These are phyloP conservation scores for Heteromeles arbutifolia DNA, from an alignment of 306 rosid genomes.

Conservation along the genomic window DNA sequence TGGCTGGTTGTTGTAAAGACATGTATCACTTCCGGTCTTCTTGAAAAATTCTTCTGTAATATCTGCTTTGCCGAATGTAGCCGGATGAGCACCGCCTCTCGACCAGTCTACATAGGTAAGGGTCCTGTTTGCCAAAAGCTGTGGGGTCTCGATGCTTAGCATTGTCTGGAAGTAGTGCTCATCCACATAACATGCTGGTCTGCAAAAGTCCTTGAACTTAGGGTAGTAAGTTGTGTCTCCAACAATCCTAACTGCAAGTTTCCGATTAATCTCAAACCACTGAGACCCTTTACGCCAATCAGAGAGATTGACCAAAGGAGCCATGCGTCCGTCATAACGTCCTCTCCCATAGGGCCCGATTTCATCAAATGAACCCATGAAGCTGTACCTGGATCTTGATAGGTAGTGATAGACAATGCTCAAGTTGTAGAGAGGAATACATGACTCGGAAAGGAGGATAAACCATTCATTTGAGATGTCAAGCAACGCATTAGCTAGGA, in stretches of 20 bases:
- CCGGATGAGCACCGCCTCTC: conserved; percentile 98
- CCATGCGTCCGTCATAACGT: conserved; percentile 69
- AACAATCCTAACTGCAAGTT: conserved; percentile 61
- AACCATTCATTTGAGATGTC: conserved; percentile 97
- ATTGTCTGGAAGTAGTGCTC: conserved; percentile 98
- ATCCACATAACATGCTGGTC: conserved; percentile 83
- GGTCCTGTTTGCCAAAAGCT: conserved; percentile 76
- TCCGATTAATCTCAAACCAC: conserved; percentile 83
- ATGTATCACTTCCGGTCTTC: conserved; percentile 49
- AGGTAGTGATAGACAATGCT: conserved; percentile 65
- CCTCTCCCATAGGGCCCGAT: conserved; percentile 93
- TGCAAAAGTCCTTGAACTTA: conserved; percentile 61
- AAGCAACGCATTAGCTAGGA: conserved; percentile 86
- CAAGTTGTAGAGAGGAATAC: conserved; percentile 88
- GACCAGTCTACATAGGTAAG: conserved; percentile 96
- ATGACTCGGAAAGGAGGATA: conserved; percentile 80
- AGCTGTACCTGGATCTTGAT: conserved; percentile 70
- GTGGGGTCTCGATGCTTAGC: conserved; percentile 67
- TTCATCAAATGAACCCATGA: conserved; percentile 85
- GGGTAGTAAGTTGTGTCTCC: conserved; percentile 70
- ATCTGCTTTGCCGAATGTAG: conserved; percentile 84
- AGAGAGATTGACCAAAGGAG: conserved; percentile 70
- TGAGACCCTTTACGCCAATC: conserved; percentile 97
- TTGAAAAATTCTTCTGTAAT: conserved; percentile 69
- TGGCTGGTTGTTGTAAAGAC: conserved; percentile 85